A percentile compares a stretch with the other conserved stretches of the same genome.
phyloP scores from a whole-genome alignment of 2,329 filamentous ascomycete genomes.

The Byssochlamys sp. region DNA sequence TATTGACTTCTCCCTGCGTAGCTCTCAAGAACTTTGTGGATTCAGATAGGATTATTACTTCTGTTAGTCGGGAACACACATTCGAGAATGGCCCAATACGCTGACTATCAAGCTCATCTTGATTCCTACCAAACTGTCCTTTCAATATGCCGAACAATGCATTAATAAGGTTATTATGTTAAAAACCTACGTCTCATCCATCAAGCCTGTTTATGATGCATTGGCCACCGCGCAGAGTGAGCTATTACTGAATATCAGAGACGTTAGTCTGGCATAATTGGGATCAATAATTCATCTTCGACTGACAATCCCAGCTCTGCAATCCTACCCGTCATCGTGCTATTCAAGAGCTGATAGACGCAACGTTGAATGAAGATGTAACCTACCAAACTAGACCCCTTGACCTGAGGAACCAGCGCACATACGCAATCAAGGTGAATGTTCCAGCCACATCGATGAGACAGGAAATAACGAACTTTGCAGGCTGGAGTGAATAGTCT shows the following conservation, averaged over 20 bases:
- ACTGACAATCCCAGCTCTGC: constrained; percentile 45
- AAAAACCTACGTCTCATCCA: constrained; percentile 66
- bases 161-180: constrained; percentile 80
- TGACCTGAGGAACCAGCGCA: constrained; percentile 79
- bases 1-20: constrained; percentile 20
- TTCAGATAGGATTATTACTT: constrained; percentile 68
- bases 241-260: constrained; percentile 58
- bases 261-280: constrained; percentile 29
- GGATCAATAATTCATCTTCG: background rate
- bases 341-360: constrained; percentile 56
- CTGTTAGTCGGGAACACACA: constrained; percentile 38
- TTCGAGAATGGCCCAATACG: background rate
- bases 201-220: constrained; percentile 59
- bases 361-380: constrained; percentile 70
- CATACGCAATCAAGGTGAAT: constrained; percentile 65
- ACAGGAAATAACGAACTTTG: constrained; percentile 1
- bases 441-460: background rate
- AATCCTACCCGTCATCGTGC: constrained; percentile 51
- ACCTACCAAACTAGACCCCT: constrained; percentile 67
- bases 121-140: constrained; percentile 55
- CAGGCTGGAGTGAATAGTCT: constrained; percentile 72
- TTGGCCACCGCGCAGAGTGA: constrained; percentile 55
- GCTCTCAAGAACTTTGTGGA: constrained; percentile 68
- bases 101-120: constrained; percentile 56
- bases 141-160: constrained; percentile 65